Conservation (phyloP, 139 green algal genomes). For the Deuterostichococcus epilithicus region DNA sequence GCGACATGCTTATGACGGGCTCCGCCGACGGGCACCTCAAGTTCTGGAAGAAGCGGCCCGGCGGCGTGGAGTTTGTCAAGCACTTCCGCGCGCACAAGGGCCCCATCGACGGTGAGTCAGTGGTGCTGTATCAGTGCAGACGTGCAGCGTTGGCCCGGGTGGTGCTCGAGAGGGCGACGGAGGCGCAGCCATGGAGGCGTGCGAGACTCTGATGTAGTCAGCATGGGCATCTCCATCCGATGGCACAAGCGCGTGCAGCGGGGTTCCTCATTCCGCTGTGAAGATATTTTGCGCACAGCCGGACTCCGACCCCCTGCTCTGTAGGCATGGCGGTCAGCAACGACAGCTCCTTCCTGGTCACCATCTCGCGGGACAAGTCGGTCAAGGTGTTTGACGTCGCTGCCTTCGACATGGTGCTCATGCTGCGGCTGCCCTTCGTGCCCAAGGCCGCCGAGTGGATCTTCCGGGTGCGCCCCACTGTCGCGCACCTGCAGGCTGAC, state of each 20-base stretch:
- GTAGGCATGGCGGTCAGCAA: slow-evolving; percentile 34
- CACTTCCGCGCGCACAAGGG: slow-evolving; percentile 85
- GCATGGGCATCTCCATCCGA: background rate
- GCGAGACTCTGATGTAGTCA: background rate
- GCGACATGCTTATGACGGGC: slow-evolving; percentile 81
- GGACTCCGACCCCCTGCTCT: background rate
- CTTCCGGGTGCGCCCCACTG: slow-evolving; percentile 51
- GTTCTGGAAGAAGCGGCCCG: slow-evolving; percentile 95
- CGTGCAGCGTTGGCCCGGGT: background rate
- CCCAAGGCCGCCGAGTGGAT: slow-evolving; percentile 83
- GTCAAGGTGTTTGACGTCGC: slow-evolving; percentile 89
- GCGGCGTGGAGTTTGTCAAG: slow-evolving; percentile 90
- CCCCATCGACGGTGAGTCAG: slow-evolving; percentile 59
- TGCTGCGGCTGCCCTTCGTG: slow-evolving; percentile 81
- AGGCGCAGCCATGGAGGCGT: background rate
- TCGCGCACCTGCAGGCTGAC: background rate
- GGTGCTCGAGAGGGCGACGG: no score
- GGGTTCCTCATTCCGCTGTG: background rate
- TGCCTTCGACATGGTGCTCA: slow-evolving; percentile 96
- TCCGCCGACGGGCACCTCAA: slow-evolving; percentile 89
- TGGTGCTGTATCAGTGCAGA: background rate
- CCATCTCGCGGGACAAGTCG: slow-evolving; percentile 37
- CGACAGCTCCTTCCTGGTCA: slow-evolving; percentile 39
- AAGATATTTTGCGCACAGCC: background rate
- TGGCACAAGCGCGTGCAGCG: background rate